Conservation (phyloP, 73 alveolate species). For the Durusdinium trenchii region DNA sequence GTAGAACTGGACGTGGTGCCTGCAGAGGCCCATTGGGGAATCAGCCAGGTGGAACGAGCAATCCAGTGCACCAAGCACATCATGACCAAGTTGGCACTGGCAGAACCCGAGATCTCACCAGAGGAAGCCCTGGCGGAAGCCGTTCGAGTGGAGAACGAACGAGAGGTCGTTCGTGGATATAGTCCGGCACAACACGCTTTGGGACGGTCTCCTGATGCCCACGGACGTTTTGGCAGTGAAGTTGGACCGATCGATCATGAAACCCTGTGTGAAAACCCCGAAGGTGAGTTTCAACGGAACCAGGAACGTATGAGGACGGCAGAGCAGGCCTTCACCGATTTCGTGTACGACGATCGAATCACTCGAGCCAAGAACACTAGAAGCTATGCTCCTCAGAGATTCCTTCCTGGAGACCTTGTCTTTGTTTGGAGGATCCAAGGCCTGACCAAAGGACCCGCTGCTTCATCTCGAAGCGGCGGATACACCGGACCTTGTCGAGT, state of each 20-base stretch:
- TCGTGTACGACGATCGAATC: not conserved
- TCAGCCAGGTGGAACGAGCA: not conserved
- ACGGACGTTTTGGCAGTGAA: not conserved
- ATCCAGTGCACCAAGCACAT: not conserved
- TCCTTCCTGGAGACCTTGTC: not conserved
- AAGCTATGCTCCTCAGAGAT: not conserved
- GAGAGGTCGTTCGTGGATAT: slow-evolving; percentile 1
- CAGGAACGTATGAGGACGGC: not conserved
- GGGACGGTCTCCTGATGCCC: not conserved
- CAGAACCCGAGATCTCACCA: not conserved
- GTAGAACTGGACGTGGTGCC: not conserved
- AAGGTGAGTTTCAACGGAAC: not conserved
- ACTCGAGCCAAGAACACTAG: not conserved
- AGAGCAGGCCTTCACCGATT: not conserved
- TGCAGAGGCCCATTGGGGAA: slow-evolving; percentile 31
- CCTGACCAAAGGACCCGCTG: not conserved
- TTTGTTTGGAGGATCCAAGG: not conserved
- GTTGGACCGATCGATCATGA: not conserved
- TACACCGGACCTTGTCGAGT: not conserved
- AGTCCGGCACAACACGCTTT: slow-evolving; percentile 5
- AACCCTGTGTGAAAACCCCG: not conserved
- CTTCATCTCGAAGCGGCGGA: too few species aligned
- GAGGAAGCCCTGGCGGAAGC: not conserved
- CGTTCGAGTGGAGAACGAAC: not conserved
- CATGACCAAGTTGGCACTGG: not conserved